Evolutionary conservation across 768 basidiomycete species (phyloP).

Genomic region (Auricularia heimuer): DNA sequence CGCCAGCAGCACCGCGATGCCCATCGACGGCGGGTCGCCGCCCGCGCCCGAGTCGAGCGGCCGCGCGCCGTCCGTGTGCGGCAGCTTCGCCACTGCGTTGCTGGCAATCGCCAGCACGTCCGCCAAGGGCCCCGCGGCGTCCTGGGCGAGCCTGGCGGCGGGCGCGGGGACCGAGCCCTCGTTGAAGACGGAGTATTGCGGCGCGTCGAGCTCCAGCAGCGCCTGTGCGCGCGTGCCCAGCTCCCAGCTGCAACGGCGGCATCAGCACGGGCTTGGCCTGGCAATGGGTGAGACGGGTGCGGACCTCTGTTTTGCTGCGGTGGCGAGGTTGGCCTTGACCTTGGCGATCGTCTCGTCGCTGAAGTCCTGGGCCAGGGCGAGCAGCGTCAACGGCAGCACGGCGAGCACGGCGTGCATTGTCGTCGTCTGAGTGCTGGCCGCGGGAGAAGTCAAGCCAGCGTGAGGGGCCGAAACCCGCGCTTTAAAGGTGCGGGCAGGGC

Average conservation of each 20-base stretch:
- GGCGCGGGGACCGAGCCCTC: conserved; percentile 32
- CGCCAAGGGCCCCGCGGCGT: conserved; percentile 31
- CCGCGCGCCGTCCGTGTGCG: conserved; percentile 39
- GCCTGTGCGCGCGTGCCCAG: conserved; percentile 43
- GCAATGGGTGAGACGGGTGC: neutral
- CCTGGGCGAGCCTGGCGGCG: conserved; percentile 8
- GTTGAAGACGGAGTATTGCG: conserved; percentile 37
- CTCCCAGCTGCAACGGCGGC: conserved; percentile 39
- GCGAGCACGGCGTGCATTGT: neutral
- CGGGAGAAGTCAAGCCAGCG: neutral
- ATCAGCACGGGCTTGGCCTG: neutral
- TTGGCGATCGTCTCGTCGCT: neutral
- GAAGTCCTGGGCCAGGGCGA: neutral
- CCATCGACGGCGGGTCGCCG: conserved; percentile 72
- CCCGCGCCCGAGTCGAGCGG: conserved; percentile 57
- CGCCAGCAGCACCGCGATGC: conserved; percentile 56
- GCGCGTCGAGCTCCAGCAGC: conserved; percentile 38
- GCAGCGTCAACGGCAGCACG: neutral
- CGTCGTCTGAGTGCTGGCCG: neutral
- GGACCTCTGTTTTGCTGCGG: neutral
- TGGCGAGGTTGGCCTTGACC: conserved; percentile 1
- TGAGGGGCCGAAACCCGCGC: neutral
- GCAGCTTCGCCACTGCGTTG: conserved; percentile 38
- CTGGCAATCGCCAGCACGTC: conserved; percentile 45
- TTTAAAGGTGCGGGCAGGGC: neutral